Conservation (phyloP, 2,329 filamentous ascomycete genomes). For the Pochonia chlamydosporia region DNA sequence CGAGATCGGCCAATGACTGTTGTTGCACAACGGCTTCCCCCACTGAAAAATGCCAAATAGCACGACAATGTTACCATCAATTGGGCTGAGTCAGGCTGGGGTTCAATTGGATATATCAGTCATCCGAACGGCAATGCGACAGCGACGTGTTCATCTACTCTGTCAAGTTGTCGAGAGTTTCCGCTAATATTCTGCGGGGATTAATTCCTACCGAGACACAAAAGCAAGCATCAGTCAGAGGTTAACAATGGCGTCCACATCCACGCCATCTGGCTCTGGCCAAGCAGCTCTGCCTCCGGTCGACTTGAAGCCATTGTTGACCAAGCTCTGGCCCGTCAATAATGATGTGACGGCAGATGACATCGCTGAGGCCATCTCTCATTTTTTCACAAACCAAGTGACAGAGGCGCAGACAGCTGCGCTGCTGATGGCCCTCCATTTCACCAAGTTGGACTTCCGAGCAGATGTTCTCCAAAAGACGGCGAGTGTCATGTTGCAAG, state of each 20-base stretch:
- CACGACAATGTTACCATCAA: neutral
- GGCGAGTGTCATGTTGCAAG: constrained; percentile 76
- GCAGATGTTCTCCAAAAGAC: constrained; percentile 83
- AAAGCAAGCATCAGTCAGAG: neutral
- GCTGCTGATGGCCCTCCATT: constrained; percentile 85
- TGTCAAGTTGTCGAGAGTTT: too few species aligned
- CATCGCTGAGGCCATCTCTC: constrained; percentile 82
- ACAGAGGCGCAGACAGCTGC: constrained; percentile 85
- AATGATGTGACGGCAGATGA: constrained; percentile 63
- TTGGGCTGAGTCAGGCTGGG: constrained; percentile 1
- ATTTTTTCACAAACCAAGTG: constrained; percentile 86
- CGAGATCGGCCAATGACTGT: constrained; percentile 10
- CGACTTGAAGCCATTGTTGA: constrained; percentile 67
- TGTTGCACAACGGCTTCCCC: neutral
- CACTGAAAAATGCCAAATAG: neutral
- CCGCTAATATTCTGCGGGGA: neutral
- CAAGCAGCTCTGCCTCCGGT: constrained; percentile 28
- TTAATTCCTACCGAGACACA: neutral
- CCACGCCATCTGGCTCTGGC: constrained; percentile 18
- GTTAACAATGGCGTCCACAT: constrained; percentile 24
- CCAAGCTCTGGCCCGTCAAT: constrained; percentile 61
- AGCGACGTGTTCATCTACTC: too few species aligned
- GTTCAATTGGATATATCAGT: neutral
- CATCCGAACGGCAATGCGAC: too few species aligned
- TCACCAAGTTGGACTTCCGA: constrained; percentile 77